Base-by-base conservation (phyloP, 2,329 filamentous ascomycete species). In the Colletotrichum eleusines region DNA sequence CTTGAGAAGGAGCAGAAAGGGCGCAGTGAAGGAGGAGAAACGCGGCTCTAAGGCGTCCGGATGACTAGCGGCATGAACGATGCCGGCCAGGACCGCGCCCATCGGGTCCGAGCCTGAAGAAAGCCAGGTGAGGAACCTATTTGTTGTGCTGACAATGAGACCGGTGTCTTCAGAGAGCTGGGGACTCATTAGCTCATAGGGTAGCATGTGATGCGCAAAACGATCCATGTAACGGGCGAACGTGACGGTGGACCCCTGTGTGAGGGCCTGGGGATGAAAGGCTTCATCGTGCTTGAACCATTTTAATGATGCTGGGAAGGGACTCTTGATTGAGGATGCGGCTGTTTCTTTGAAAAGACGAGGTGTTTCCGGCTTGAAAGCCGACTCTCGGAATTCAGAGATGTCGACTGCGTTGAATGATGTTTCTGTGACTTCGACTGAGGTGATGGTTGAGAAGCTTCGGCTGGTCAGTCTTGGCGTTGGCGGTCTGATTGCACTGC, bases 1-100 rank as follows among this genome's bases (percentile, higher is more conserved):
- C 58, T 89, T 85, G 20, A 91, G 80, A 57, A 97, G 88, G 42
- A 95, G 84, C 46, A 83, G 83, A 0, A 97, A 81, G 0, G 90
- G 88, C 1, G 89, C 89, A 33, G 88, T 77, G 55, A 92, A 84
- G 60, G 86, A 86, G 35, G 84, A 85, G 76, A 90, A 93, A 38
- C 75, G 79, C 60, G 79, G 73, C 9, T 62, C 63, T 2, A 58
- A 53, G 2, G 78, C 74, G 42, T 71, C 48, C 5, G 69, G 66
- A 42, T 73, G 67, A 12, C 80, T 58, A 6, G 78, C 75, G 12
- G 74, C 72, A 53, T 76, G 72, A 72, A 81, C 74, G 16, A 80
- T 78, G 26, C 75, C 76, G 7, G 78, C 77, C 33, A 82, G 68
- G 18, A 78, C 72, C 42, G 76, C 76, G 46, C 81, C 79, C 20